Evolutionary conservation across 208 protist genomes (phyloP).

Genomic region (Herpetomonas samuelpessoai): DNA sequence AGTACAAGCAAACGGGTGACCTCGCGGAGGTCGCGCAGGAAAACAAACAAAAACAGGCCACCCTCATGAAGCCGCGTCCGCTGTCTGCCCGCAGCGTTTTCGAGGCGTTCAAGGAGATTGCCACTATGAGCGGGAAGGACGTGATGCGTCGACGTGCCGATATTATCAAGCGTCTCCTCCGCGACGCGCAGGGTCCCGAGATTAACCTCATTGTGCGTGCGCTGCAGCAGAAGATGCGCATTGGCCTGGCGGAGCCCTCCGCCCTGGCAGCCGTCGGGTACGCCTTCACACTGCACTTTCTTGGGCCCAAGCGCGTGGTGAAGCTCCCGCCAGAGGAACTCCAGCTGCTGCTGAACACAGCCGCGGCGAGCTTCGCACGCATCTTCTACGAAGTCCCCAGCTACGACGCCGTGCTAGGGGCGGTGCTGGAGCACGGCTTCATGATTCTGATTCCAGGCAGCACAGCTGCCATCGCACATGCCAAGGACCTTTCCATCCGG

Average conservation of each 20-base stretch:
- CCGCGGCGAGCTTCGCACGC: constrained; percentile 48
- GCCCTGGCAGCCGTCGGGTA: constrained; percentile 94
- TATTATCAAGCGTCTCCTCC: constrained; percentile 93
- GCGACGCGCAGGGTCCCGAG: constrained; percentile 89
- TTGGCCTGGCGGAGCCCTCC: constrained; percentile 96
- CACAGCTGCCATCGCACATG: constrained; percentile 29
- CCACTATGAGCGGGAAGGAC: constrained; percentile 87
- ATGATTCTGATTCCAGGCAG: constrained; percentile 64
- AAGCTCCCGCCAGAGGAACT: constrained; percentile 48
- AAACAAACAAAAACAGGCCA: constrained; percentile 81
- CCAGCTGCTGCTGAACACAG: constrained; percentile 65
- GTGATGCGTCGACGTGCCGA: constrained; percentile 89
- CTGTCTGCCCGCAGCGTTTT: constrained; percentile 94
- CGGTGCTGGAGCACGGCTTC: constrained; percentile 73
- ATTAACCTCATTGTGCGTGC: constrained; percentile 95
- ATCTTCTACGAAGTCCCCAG: constrained; percentile 85
- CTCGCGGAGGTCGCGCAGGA: constrained; percentile 94
- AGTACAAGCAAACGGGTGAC: constrained; percentile 92
- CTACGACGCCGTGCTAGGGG: constrained; percentile 72
- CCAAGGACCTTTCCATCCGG: constrained; percentile 64
- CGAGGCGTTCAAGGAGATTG: constrained; percentile 87
- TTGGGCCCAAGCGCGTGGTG: constrained; percentile 30
- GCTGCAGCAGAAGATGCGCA: constrained; percentile 97
- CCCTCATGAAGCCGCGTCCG: constrained; percentile 87
- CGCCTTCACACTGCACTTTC: constrained; percentile 85